phyloP scores from a whole-genome alignment of 768 basidiomycete genomes.

The Suillus plorans region DNA sequence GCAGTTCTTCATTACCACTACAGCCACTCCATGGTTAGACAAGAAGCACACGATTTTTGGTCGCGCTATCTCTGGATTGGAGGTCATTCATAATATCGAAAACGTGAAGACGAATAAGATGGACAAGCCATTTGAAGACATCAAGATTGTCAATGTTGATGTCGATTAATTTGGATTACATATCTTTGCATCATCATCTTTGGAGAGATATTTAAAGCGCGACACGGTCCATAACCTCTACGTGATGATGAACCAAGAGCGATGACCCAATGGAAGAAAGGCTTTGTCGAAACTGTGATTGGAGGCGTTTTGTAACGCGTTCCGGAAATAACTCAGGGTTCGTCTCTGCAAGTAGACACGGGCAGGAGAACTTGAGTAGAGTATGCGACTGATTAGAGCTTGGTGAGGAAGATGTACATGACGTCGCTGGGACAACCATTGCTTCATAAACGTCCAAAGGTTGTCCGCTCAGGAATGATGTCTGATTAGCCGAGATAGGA shows the following conservation, averaged over 20 bases:
- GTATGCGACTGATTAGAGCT: constrained; percentile 27
- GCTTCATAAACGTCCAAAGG: constrained; percentile 51
- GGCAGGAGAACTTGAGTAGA: constrained; percentile 61
- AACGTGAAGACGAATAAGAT: constrained; percentile 82
- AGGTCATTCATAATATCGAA: constrained; percentile 90
- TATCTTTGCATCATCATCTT: constrained; percentile 3
- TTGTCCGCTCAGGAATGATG: constrained; percentile 43
- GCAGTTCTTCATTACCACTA: constrained; percentile 98
- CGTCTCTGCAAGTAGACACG: constrained; percentile 26
- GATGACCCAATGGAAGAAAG: constrained; percentile 24
- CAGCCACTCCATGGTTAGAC: constrained; percentile 91
- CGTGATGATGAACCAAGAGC: constrained; percentile 29
- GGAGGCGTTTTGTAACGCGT: constrained; percentile 31
- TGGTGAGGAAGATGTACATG: not conserved
- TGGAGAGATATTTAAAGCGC: constrained; percentile 37
- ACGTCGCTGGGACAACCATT: constrained; percentile 7
- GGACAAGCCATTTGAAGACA: constrained; percentile 92
- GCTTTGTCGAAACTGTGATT: constrained; percentile 33
- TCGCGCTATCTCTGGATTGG: constrained; percentile 80
- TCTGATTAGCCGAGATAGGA: constrained; percentile 39
- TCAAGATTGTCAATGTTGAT: constrained; percentile 83
- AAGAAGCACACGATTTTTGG: constrained; percentile 94
- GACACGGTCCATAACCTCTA: constrained; percentile 45
- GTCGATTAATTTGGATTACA: constrained; percentile 48
- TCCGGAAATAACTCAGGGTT: constrained; percentile 16